Base-by-base conservation (phyloP, 23 red algal species). In the Cyanidiococcus yangmingshanensis region DNA sequence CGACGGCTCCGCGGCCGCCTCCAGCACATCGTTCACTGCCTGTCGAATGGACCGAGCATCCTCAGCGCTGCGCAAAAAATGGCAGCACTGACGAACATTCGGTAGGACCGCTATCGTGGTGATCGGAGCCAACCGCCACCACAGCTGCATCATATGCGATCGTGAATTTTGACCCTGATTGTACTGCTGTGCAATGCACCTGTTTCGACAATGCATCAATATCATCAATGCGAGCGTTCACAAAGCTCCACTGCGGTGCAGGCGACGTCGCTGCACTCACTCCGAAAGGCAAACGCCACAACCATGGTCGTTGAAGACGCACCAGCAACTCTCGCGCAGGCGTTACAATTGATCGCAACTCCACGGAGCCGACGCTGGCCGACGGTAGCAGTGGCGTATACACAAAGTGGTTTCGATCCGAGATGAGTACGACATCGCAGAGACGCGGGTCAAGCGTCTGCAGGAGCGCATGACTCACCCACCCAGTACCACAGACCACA, bases 341-440 rank as follows among this genome's bases (percentile, higher is more conserved):
- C 77, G 85, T 84, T 17, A 90, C 83, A 41, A 96, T 86, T 31
- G 84, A 87, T 27, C 92, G 84, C 51, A 86, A 83, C 78, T 96
- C 92, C 16, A 96, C 85, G 12, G 87, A 90, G 26, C 92, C 92
- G 1, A 96, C 92, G 0, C 80, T 68, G 30, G 86, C 75, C 0
- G 87, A 79, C n/a, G 77, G 81, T 37, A 96, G 58, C 85, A 96
- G 77, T 1, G 92, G 92, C 29, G 92, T 96, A 58, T 90, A 89
- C 50, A 90, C 82, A 84, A 96, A 96, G 45, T 87, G 85, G 58
- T 96, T 96, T 16, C 92, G 82, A 30, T 87, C 87, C 15, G 92
- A 96, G 33, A 96, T 68, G 12, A 89, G 38, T 27, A 77, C 85
- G 18, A 96, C 92, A 63, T 79, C 77, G 18, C 38, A 74, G 7